Percentiles rank a stretch among this genome's conserved stretches.
Evolutionary conservation across 371 early-diverging fungal species (phyloP).

Genomic region (Blyttiomyces sp.): DNA sequence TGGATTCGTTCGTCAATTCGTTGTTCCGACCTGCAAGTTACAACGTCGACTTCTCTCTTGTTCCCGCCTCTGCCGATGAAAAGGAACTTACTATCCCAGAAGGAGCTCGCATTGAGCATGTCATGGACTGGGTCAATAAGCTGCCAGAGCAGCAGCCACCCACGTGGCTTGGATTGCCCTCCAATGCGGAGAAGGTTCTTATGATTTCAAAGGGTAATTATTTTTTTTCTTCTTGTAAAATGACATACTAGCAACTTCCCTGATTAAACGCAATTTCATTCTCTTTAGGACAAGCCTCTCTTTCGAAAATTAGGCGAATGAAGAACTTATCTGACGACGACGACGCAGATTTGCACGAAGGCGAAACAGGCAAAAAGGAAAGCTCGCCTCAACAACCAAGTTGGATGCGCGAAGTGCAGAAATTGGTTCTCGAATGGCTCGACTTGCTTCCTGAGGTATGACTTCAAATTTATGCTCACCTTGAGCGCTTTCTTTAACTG

Average conservation of each 20-base stretch:
- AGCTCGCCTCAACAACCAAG: constrained; percentile 56
- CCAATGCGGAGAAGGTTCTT: constrained; percentile 88
- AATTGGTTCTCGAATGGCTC: constrained; percentile 60
- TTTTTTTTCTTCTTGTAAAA: neutral
- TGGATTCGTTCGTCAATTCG: constrained; percentile 84
- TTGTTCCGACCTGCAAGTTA: constrained; percentile 82
- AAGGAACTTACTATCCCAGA: constrained; percentile 76
- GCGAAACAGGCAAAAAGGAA: constrained; percentile 14
- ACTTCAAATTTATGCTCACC: neutral
- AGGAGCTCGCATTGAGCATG: constrained; percentile 81
- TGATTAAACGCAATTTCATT: no score
- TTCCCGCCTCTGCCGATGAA: constrained; percentile 36
- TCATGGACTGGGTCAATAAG: constrained; percentile 81
- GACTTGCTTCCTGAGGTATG: constrained; percentile 55
- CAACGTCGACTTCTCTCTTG: constrained; percentile 78
- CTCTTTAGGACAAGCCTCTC: constrained; percentile 57
- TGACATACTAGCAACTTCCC: no score
- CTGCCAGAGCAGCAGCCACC: constrained; percentile 94
- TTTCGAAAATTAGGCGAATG: constrained; percentile 82
- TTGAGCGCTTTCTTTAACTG: neutral
- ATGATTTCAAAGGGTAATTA: constrained; percentile 54
- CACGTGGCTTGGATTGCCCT: constrained; percentile 94
- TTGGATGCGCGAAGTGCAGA: constrained; percentile 71
- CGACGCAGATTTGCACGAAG: constrained; percentile 47
- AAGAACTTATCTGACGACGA: constrained; percentile 78